Base-by-base conservation (phyloP, 2,329 filamentous ascomycete genomes). In the Ceratocystis alfenasii region DNA sequence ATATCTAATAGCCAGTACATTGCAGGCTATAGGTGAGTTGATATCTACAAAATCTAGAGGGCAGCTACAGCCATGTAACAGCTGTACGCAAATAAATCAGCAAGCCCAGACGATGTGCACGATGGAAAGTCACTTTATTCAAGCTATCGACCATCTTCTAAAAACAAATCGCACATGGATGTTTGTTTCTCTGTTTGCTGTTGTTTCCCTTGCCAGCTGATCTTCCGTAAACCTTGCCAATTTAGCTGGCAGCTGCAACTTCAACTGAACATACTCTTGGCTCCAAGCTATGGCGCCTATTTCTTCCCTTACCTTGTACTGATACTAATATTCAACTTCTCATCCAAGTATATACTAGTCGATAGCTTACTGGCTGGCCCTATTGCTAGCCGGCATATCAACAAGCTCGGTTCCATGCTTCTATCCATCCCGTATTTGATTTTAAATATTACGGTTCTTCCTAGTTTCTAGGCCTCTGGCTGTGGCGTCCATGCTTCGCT, bases 211-310 rank as follows among this genome's bases (percentile, higher is more conserved):
- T 25, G 20, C 48, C 5, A 53, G 55, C 55, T n/a, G 28, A 59
- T 59, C 55, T 20, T 20, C 15, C 3, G 25, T 8, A 7, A 36
- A 36, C 55, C 55, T 36, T 33, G 55, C 55, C 55, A 2, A 15
- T 20, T 36, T 59, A 28, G 55, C 15, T 59, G 28, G 55, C 55
- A 59, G 55, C 15, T 59, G 25, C 17, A 59, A 59, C 25, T 59
- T 36, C n/a, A 36, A 59, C 55, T 20, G 5, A 28, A 41, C 36
- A 4, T 41, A 41, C 36, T 15, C 20, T 53, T 53, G 48, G 48
- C 15, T 50, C 46, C 20, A 50, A 50, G 46, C 46, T 25, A 50
- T 50, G 46, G 46, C 20, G 8, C 20, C 20, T 22, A 28, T 15
- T 25, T 28, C 4, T 10, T 25, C 2, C 25, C 20, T 53, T 53